Evolutionary conservation across 2,329 filamentous ascomycete species (phyloP).

Genomic region (Monosporascus sp.): DNA sequence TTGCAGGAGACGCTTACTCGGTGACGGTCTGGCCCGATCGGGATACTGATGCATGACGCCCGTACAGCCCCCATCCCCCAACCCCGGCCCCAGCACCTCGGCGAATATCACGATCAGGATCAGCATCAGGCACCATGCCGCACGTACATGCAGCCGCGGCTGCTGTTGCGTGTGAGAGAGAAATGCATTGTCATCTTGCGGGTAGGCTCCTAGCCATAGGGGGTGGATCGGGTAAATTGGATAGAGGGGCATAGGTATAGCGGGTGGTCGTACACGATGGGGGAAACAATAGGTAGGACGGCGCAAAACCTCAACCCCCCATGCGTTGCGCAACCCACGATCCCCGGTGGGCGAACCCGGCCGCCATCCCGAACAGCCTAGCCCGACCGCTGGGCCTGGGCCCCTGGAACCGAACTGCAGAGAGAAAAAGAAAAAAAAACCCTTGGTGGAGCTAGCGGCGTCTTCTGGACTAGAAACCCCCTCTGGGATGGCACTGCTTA

Average conservation of each 20-base stretch:
- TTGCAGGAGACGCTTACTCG: slow-evolving; percentile 25
- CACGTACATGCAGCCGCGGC: slow-evolving; percentile 35
- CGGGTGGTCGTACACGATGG: no score
- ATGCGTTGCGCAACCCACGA: slow-evolving; percentile 29
- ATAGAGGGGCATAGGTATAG: no score
- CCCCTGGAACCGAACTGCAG: slow-evolving; percentile 39
- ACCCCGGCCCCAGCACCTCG: slow-evolving; percentile 35
- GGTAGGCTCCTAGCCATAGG: no score
- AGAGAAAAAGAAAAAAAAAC: slow-evolving; percentile 22
- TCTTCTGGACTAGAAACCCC: slow-evolving; percentile 33
- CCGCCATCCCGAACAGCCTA: slow-evolving; percentile 39
- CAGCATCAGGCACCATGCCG: slow-evolving; percentile 32
- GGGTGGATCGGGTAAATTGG: no score
- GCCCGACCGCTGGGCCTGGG: slow-evolving; percentile 11
- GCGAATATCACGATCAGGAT: slow-evolving; percentile 41
- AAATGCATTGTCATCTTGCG: no score
- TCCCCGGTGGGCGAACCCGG: slow-evolving; percentile 41
- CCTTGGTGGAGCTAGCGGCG: slow-evolving; percentile 32
- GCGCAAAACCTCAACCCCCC: no score
- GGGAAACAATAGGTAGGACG: no score
- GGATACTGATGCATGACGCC: slow-evolving; percentile 31
- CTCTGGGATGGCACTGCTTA: slow-evolving; percentile 5
- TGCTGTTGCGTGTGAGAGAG: slow-evolving; percentile 25
- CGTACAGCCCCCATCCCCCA: no score
- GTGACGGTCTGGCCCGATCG: slow-evolving; percentile 38